These are phyloP conservation scores for Dictyostelium capitatum DNA, from an alignment of 78 protist genomes.

Conservation along the genomic window DNA sequence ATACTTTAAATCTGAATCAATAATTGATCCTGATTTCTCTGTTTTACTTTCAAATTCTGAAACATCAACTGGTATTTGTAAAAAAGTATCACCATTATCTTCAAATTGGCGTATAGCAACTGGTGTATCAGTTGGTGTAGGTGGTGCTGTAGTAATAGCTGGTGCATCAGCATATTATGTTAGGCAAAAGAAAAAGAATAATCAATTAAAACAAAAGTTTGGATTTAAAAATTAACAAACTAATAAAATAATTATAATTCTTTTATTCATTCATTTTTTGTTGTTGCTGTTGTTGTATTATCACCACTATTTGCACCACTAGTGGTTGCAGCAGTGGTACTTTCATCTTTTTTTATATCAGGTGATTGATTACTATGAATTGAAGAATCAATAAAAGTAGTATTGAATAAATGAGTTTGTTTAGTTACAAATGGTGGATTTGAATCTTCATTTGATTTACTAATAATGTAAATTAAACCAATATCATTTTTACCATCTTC, in stretches of 20 bases:
- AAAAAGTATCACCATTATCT: neutral
- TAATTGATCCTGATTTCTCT: neutral
- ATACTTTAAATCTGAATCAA: too few species aligned
- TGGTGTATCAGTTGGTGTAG: neutral
- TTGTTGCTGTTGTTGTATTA: too few species aligned
- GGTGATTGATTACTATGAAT: neutral
- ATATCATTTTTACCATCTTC: neutral
- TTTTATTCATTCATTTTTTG: too few species aligned
- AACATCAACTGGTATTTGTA: neutral
- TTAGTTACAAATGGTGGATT: neutral
- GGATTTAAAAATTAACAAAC: too few species aligned
- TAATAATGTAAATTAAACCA: neutral
- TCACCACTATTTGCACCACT: neutral
- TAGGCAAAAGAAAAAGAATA: too few species aligned
- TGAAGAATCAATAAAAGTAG: neutral
- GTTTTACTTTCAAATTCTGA: too few species aligned
- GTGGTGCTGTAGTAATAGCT: neutral
- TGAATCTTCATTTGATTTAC: neutral
- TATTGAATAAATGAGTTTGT: neutral
- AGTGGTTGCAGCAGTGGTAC: too few species aligned
- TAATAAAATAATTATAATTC: too few species aligned
- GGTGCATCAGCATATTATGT: neutral
- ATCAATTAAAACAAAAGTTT: too few species aligned
- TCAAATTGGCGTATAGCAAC: neutral
- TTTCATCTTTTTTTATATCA: neutral